Percentiles rank a stretch among this genome's conserved stretches.
Evolutionary conservation across 2,329 filamentous ascomycete genomes (phyloP).

Genomic region (Colletotrichum spaethianum): DNA sequence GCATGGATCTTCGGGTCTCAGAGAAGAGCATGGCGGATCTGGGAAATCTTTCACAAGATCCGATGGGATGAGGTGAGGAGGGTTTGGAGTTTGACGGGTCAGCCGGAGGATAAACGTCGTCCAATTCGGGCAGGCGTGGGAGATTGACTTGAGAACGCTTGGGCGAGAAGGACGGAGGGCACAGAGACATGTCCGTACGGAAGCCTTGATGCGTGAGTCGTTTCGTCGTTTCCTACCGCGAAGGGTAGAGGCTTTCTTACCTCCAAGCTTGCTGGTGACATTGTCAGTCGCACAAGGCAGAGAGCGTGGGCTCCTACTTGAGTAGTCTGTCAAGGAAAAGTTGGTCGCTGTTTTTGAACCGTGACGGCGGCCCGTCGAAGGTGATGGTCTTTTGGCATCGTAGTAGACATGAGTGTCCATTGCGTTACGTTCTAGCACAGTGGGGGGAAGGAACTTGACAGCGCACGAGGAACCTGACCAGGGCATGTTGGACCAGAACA

Average conservation of each 20-base stretch:
- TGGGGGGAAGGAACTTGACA: background rate
- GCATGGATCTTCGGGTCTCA: background rate
- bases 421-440: background rate
- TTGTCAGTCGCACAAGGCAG: background rate
- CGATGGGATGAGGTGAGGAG: background rate
- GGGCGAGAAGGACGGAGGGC: background rate
- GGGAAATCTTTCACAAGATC: background rate
- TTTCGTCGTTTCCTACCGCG: background rate
- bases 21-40: background rate
- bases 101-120: background rate
- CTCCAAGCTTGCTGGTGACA: background rate
- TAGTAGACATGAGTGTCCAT: background rate
- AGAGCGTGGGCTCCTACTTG: background rate
- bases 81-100: background rate
- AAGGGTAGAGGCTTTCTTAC: background rate
- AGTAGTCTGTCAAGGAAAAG: background rate
- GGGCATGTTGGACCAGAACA: background rate
- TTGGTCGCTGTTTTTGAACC: background rate
- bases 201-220: background rate
- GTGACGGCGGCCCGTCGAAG: background rate
- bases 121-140: background rate
- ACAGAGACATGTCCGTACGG: background rate
- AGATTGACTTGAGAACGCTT: background rate
- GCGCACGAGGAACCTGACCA: background rate
- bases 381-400: background rate